Evolutionary conservation across 2,329 filamentous ascomycete species (phyloP), one percentile per base, ranked within the genome.

Genomic region (Cladophialophora yegresii): DNA sequence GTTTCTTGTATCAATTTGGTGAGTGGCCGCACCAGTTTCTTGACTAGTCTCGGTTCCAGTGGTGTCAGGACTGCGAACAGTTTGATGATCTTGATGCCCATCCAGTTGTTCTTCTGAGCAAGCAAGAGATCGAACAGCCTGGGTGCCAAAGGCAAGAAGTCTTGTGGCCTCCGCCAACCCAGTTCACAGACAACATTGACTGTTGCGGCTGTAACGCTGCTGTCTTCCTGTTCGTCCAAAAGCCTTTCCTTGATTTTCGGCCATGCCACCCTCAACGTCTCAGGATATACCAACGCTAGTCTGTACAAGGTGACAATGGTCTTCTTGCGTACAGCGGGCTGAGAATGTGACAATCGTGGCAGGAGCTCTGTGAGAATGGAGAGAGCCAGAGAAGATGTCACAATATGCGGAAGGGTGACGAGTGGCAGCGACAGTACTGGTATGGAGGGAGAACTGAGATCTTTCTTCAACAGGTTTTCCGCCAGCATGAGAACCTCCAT

Each of bases 81-180:
- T 79, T 99, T 99, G 76, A 99, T 98, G 67, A 99, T 86, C 76
- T 99, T 99, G 75, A 99, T 99, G 64, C 93, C 93, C 93, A 99
- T 98, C 95, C 95, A 99, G 77, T 99, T 99, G 77, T 99, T 98
- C 43, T 90, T 90, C 62, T 92, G 89, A 66, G 96, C 90, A 12
- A 97, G 93, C 28, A 99, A 81, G 20, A 99, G 83, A 74, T 97
- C 93, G 72, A 98, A 99, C 28, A 99, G 79, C 64, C 95, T 85
- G 8, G 95, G 95, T 0, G 95, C 95, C 32, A 99, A 82, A 13
- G 95, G 91, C 32, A 99, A 81, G 72, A 98, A 98, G 77, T 99
- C 95, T 70, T 93, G 89, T 3, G 95, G 95, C 70, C 95, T 85
- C 71, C 95, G 86, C 91, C 93, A 97, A 5, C 93, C 93, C 45